Percentiles rank a stretch among this genome's conserved stretches.
These are phyloP conservation scores for Cyclospora cayetanensis DNA, from an alignment of 169 alveolate genomes.

Conservation along the genomic window DNA sequence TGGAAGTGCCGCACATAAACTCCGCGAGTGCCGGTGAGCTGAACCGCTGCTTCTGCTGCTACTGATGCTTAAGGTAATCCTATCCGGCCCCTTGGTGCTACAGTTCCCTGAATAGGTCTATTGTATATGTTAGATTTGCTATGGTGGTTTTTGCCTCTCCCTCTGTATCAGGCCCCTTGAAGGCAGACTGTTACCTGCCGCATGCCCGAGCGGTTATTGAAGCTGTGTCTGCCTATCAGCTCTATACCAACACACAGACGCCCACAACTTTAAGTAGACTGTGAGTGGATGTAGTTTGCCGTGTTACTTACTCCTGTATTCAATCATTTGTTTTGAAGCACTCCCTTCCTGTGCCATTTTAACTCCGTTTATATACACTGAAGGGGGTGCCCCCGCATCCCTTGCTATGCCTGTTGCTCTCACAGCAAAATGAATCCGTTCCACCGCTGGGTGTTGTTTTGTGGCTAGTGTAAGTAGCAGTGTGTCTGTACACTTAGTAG, in stretches of 20 bases:
- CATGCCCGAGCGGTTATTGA: not conserved
- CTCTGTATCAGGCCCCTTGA: conserved; percentile 47
- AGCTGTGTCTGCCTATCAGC: conserved; percentile 29
- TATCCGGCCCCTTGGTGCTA: no score
- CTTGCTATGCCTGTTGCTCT: not conserved
- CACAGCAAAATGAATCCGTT: no score
- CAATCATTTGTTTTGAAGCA: not conserved
- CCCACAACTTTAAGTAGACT: conserved; percentile 40
- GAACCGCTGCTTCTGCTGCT: not conserved
- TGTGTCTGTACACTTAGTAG: no score
- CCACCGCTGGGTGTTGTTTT: not conserved
- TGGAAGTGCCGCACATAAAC: conserved; percentile 17
- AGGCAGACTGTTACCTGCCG: not conserved
- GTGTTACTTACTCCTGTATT: not conserved
- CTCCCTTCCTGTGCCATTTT: not conserved
- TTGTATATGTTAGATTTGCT: not conserved
- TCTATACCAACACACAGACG: conserved; percentile 31
- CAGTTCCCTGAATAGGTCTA: not conserved
- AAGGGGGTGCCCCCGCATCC: not conserved
- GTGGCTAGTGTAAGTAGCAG: no score
- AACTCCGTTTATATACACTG: not conserved
- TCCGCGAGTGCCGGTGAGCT: conserved; percentile 21
- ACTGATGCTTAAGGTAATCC: no score
- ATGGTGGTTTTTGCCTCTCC: not conserved
- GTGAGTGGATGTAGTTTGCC: not conserved